A percentile compares a stretch with the other conserved stretches of the same genome.
phyloP scores from a whole-genome alignment of 495 filamentous ascomycete genomes.

The Annulohypoxylon stygium region DNA sequence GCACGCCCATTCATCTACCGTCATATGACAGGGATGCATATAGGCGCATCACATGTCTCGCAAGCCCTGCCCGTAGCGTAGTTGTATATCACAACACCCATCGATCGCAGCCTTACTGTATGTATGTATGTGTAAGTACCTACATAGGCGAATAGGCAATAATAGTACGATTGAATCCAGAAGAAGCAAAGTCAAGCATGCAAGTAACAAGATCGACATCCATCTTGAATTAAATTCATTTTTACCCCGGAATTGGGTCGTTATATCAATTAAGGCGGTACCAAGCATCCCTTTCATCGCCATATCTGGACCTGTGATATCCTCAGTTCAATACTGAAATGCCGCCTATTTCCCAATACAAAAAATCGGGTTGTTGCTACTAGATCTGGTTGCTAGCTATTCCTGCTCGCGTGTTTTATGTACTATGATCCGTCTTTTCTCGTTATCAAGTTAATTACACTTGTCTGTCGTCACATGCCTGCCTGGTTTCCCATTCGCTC shows the following conservation, averaged over 20 bases:
- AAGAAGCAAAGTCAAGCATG: neutral
- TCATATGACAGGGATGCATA: constrained; percentile 12
- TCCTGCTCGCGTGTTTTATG: constrained; percentile 18
- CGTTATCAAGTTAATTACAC: constrained; percentile 22
- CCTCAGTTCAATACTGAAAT: constrained; percentile 2
- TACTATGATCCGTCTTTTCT: constrained; percentile 27
- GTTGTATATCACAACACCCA: constrained; percentile 8
- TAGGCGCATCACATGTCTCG: constrained; percentile 10
- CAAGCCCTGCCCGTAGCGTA: neutral
- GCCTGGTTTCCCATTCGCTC: constrained; percentile 4
- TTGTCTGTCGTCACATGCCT: constrained; percentile 9
- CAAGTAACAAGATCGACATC: neutral
- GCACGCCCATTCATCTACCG: neutral
- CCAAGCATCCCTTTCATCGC: neutral
- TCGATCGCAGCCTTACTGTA: neutral
- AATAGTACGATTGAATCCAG: neutral
- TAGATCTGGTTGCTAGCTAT: neutral
- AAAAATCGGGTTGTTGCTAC: constrained; percentile 31
- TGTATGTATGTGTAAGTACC: neutral
- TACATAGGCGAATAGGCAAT: neutral
- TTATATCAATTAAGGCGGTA: constrained; percentile 2
- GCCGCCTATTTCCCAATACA: constrained; percentile 1
- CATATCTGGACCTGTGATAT: constrained; percentile 18
- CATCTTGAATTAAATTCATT: constrained; percentile 5
- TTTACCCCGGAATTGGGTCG: constrained; percentile 10